These are phyloP conservation scores for Phytophthora tentaculata DNA, from an alignment of 352 stramenopile genomes.

Conservation along the genomic window DNA sequence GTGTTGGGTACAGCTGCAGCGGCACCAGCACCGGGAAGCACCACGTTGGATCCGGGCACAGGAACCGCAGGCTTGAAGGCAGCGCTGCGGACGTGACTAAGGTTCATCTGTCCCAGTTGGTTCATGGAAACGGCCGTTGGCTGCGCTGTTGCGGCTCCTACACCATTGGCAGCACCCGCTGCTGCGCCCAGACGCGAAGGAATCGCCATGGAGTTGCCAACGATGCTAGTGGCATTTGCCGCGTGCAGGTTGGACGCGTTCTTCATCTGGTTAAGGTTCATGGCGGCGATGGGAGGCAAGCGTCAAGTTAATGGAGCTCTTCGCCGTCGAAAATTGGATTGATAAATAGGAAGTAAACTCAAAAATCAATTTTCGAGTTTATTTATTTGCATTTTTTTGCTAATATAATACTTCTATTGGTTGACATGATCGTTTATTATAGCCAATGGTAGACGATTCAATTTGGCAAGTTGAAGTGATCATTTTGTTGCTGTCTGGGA, in stretches of 20 bases:
- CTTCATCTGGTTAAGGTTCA: conserved; percentile 49
- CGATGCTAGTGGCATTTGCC: conserved; percentile 80
- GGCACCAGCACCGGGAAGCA: conserved; percentile 33
- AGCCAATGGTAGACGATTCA: conserved; percentile 4
- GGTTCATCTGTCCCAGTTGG: conserved; percentile 49
- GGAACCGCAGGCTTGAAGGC: conserved; percentile 71
- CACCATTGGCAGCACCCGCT: conserved; percentile 41
- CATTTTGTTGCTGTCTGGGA: conserved; percentile 11
- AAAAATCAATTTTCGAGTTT: too few relatives aligned
- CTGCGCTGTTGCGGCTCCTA: conserved; percentile 32
- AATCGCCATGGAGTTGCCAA: conserved; percentile 82
- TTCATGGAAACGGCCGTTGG: conserved; percentile 32
- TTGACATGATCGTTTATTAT: not conserved
- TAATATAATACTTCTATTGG: conserved; percentile 7
- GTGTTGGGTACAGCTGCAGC: conserved; percentile 62
- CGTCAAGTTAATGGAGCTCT: conserved; percentile 12
- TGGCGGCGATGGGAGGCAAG: conserved; percentile 20
- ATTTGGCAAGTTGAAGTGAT: conserved; percentile 14
- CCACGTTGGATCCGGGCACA: conserved; percentile 34
- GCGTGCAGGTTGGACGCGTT: conserved; percentile 80
- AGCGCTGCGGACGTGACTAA: conserved; percentile 72
- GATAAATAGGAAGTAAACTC: too few relatives aligned
- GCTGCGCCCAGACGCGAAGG: conserved; percentile 48
- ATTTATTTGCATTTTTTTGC: too few relatives aligned
- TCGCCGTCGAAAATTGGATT: not conserved